A percentile compares a stretch with the other conserved stretches of the same genome.
Conservation (phyloP, 1,284 basidiomycete genomes). For the Boletus albobrunnescens region DNA sequence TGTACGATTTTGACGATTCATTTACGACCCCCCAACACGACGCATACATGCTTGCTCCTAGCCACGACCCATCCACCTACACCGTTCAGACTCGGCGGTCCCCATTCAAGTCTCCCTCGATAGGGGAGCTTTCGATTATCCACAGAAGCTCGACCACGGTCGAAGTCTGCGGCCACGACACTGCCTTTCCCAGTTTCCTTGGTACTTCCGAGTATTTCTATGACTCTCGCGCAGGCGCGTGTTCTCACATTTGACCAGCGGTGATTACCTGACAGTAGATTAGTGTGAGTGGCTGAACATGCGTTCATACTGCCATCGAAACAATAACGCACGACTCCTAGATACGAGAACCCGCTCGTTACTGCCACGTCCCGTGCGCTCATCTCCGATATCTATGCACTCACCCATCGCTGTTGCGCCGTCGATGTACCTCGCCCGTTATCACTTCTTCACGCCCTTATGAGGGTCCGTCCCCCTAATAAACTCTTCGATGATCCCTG, state of each 20-base stretch:
- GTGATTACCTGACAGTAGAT: slow-evolving; percentile 15
- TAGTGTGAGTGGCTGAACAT: slow-evolving; percentile 24
- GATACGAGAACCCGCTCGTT: slow-evolving; percentile 72
- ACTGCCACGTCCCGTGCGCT: slow-evolving; percentile 68
- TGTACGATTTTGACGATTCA: neutral
- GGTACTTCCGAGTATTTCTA: slow-evolving; percentile 60
- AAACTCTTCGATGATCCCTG: slow-evolving; percentile 29
- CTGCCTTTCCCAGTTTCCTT: slow-evolving; percentile 35
- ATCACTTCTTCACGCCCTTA: slow-evolving; percentile 53
- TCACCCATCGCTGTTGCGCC: slow-evolving; percentile 53
- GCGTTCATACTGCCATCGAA: neutral
- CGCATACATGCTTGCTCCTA: slow-evolving; percentile 10
- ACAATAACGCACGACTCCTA: slow-evolving; percentile 23
- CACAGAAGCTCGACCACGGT: slow-evolving; percentile 54
- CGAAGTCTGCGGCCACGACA: slow-evolving; percentile 60
- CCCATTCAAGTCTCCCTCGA: slow-evolving; percentile 12
- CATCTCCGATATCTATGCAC: slow-evolving; percentile 62
- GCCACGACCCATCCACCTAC: neutral
- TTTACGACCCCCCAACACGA: neutral
- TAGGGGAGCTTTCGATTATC: slow-evolving; percentile 39
- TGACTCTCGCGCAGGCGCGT: slow-evolving; percentile 62
- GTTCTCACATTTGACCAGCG: neutral
- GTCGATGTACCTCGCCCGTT: slow-evolving; percentile 63
- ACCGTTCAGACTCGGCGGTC: neutral
- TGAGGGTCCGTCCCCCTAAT: slow-evolving; percentile 43